Base-by-base conservation (phyloP, 768 basidiomycete species). In the Nidularia pulvinata region DNA sequence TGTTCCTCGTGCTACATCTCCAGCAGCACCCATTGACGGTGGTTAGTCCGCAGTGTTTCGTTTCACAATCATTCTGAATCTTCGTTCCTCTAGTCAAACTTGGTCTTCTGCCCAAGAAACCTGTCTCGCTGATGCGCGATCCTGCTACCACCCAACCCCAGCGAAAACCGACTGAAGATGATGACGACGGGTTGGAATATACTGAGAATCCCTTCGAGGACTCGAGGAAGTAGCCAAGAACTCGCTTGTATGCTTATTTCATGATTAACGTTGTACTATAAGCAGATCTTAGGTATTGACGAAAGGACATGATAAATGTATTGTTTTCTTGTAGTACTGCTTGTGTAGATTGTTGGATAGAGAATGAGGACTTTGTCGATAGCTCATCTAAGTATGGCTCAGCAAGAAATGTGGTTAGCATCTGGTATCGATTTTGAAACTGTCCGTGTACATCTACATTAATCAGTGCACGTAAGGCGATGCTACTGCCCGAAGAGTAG, bases 151-250 rank as follows among this genome's bases (percentile, higher is more conserved):
- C 53, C 32, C 42, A 51, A 37, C 51, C 14, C 52, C 52, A 55
- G 59, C 56, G 58, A 60, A 50, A 51, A 56, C 52, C 50, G 57
- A 54, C 47, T 39, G 68, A 76, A 25, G 72, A 77, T 42, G n/a
- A n/a, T n/a, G 72, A 77, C 6, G 84, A 84, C 51, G 84, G 81
- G n/a, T 61, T 88, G 58, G 88, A 89, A 66, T 90, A 88, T 65
- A 77, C 80, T 3, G 86, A 89, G 76, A 89, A 83, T 59, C 88
- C 88, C 35, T 91, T 91, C 55, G 87, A 90, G 53, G 85, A 88
- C 33, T 51, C 50, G 34, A 55, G 53, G 49, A 69, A 62, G 54
- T 63, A 61, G 46, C 54, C n/a, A 39, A 7, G 37, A n/a, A 39
- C 37, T 9, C 37, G 7, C n/a, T 39, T 39, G 37, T 46, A 46